Conservation (phyloP, 208 protist species). For the Herpetomonas samuelpessoai region DNA sequence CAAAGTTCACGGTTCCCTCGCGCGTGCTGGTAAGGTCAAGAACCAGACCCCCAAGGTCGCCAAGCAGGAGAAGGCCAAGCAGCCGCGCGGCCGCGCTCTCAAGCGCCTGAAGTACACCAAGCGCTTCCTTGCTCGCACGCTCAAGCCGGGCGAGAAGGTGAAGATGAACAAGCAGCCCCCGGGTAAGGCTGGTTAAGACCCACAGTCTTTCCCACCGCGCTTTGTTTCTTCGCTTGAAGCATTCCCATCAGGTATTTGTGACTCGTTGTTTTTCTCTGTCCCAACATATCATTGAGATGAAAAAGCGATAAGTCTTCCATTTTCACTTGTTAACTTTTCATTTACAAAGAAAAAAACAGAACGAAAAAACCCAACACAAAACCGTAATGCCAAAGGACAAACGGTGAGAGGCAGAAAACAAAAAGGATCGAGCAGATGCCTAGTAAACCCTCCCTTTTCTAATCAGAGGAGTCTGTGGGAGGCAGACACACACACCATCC, state of each 20-base stretch:
- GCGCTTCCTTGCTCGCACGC: constrained; percentile 94
- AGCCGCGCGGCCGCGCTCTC: constrained; percentile 94
- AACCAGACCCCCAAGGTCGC: constrained; percentile 98
- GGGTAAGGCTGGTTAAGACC: constrained; percentile 83
- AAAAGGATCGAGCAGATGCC: no score
- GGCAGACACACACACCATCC: no score
- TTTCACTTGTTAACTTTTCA: constrained; percentile 8
- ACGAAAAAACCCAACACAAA: not conserved
- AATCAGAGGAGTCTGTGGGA: no score
- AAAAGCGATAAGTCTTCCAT: constrained; percentile 9
- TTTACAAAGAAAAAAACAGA: constrained; percentile 4
- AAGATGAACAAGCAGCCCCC: constrained; percentile 92
- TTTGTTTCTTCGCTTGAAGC: constrained; percentile 18
- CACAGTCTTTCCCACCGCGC: constrained; percentile 4
- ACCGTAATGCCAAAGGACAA: not conserved
- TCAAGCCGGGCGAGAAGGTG: constrained; percentile 93
- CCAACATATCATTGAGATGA: constrained; percentile 6
- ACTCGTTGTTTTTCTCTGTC: no score
- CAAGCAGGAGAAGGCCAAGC: constrained; percentile 95
- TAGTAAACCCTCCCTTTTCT: no score
- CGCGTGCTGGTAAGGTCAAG: constrained; percentile 98
- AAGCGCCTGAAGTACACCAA: constrained; percentile 98
- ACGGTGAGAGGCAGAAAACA: no score
- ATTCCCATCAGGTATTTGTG: no score
- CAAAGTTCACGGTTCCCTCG: constrained; percentile 98